Evolutionary conservation across 2,329 filamentous ascomycete genomes (phyloP).

Genomic region (Cadophora luteo-olivacea): DNA sequence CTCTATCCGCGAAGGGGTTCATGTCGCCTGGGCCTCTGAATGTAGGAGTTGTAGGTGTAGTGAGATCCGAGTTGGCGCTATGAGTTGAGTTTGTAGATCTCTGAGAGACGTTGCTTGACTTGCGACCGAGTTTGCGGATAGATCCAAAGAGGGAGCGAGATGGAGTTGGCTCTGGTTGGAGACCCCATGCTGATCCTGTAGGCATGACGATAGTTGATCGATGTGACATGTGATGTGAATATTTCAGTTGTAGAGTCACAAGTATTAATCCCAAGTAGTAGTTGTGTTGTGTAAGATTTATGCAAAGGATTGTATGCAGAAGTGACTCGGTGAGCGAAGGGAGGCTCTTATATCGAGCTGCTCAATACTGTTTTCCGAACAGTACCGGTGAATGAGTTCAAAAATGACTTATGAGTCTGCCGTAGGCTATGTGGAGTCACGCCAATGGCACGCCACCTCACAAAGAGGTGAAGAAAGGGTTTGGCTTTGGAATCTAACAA

Average conservation of each 20-base stretch:
- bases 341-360: conserved; percentile 5
- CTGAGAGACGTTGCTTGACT: conserved; percentile 28
- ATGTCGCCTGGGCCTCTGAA: conserved; percentile 23
- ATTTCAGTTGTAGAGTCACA: background rate
- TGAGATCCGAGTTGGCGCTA: conserved; percentile 15
- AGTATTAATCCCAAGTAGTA: too few species aligned
- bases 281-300: background rate
- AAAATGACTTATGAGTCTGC: conserved; percentile 10
- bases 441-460: conserved; percentile 6
- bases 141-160: conserved; percentile 31
- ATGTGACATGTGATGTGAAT: conserved; percentile 16
- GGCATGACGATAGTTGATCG: conserved; percentile 23
- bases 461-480: background rate
- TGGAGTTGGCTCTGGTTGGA: conserved; percentile 19
- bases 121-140: conserved; percentile 32
- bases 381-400: background rate
- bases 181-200: conserved; percentile 24
- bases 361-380: background rate
- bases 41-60: conserved; percentile 10
- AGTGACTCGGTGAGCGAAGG: conserved; percentile 1
- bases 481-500: background rate
- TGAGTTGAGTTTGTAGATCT: conserved; percentile 23
- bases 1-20: conserved; percentile 9
- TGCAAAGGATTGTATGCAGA: background rate
- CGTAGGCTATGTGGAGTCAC: conserved; percentile 6